These are phyloP conservation scores for Metarhizium rileyi DNA, from an alignment of 2,329 filamentous ascomycete species.

Conservation along the genomic window DNA sequence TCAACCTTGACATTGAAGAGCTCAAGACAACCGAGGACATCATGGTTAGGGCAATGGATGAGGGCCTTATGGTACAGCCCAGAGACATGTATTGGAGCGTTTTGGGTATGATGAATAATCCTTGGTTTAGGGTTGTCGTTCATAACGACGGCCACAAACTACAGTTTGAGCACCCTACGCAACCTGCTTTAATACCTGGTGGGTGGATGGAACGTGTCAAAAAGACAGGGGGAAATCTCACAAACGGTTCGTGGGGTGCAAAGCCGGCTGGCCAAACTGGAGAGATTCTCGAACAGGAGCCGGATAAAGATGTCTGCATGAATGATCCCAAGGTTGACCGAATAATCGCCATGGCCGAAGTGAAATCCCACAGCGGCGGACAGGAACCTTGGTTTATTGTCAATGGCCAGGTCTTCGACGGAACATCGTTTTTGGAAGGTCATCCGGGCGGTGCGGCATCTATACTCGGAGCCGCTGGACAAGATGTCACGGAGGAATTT, in stretches of 20 bases:
- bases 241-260: conserved; percentile 81
- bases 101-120: conserved; percentile 96
- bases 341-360: conserved; percentile 59
- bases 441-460: conserved; percentile 83
- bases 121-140: conserved; percentile 79
- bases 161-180: conserved; percentile 81
- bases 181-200: conserved; percentile 64
- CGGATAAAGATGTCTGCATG: conserved; percentile 63
- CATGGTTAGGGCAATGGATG: conserved; percentile 81
- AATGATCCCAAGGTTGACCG: conserved; percentile 56
- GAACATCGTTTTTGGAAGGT: conserved; percentile 65
- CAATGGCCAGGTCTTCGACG: conserved; percentile 82
- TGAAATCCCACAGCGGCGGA: conserved; percentile 57
- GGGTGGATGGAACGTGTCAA: conserved; percentile 95
- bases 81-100: conserved; percentile 96
- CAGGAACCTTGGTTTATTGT: conserved; percentile 78
- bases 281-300: conserved; percentile 33
- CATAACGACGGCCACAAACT: conserved; percentile 52
- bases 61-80: conserved; percentile 76
- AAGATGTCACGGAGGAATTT: conserved; percentile 82
- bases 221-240: conserved; percentile 67
- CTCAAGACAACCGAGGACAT: conserved; percentile 60
- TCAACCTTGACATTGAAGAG: conserved; percentile 55
- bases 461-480: conserved; percentile 71
- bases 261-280: conserved; percentile 43